Conservation (phyloP, 2,329 filamentous ascomycete species). For the Aspergillus ibericus region DNA sequence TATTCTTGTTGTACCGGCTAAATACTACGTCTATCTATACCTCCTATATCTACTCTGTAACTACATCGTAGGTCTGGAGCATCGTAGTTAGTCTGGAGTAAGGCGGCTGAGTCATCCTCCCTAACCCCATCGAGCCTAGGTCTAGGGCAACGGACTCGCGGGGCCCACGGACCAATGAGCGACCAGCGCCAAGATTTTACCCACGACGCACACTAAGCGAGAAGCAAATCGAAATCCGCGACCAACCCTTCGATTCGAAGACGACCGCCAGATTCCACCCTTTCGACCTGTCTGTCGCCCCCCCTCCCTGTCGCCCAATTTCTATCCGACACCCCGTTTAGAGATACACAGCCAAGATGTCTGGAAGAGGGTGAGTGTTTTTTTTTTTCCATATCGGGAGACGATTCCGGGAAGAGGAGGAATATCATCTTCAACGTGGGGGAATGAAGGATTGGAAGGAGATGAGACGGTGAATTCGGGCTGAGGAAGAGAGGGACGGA, state of each 20-base stretch:
- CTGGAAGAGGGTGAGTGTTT: constrained; percentile 52
- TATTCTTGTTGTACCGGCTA: too few relatives aligned
- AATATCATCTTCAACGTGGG: not conserved
- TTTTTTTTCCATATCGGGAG: constrained; percentile 8
- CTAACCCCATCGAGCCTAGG: constrained; percentile 26
- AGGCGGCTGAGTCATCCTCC: not conserved
- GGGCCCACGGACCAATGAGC: constrained; percentile 26
- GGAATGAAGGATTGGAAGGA: too few relatives aligned
- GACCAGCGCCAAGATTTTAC: constrained; percentile 43
- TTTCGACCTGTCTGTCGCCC: constrained; percentile 25
- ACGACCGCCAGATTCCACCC: constrained; percentile 9
- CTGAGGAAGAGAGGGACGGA: too few relatives aligned
- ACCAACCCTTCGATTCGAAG: constrained; percentile 19
- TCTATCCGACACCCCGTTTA: constrained; percentile 39
- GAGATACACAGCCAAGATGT: constrained; percentile 50
- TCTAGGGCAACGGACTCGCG: constrained; percentile 36
- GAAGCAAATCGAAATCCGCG: constrained; percentile 35
- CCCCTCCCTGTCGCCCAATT: constrained; percentile 34
- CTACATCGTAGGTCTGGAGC: too few relatives aligned
- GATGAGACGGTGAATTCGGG: too few relatives aligned
- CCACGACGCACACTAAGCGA: constrained; percentile 47
- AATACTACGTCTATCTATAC: too few relatives aligned
- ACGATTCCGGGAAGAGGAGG: not conserved
- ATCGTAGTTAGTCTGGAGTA: not conserved
- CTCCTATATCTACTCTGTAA: too few relatives aligned